phyloP scores from a whole-genome alignment of 805 yeast genomes.

The Sungouiella thailandica region DNA sequence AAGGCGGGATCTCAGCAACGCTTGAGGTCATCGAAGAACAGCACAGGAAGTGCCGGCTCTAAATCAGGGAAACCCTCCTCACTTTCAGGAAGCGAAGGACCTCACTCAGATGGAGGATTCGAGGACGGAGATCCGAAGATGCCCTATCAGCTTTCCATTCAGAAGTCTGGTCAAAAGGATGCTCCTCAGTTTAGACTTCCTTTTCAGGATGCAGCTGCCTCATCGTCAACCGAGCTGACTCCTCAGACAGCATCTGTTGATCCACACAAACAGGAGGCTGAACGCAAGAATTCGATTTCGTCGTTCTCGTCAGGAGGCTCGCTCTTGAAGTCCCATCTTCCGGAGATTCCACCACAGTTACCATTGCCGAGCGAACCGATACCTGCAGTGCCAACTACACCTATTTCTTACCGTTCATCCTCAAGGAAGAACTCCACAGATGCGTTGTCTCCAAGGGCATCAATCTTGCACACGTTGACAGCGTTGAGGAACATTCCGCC shows the following conservation, averaged over 20 bases:
- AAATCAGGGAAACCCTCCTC: not conserved
- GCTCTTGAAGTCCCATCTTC: constrained; percentile 10
- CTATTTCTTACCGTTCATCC: constrained; percentile 27
- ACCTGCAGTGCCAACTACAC: constrained; percentile 37
- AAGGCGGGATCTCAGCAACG: constrained; percentile 2
- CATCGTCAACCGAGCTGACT: not conserved
- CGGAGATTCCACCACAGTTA: constrained; percentile 50
- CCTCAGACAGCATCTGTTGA: constrained; percentile 15
- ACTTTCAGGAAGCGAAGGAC: constrained; percentile 5
- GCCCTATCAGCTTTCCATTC: constrained; percentile 14
- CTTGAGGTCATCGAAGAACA: constrained; percentile 9
- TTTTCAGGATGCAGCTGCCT: constrained; percentile 45
- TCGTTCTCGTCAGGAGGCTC: constrained; percentile 9
- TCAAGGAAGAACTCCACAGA: constrained; percentile 36
- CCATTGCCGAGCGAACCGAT: constrained; percentile 55
- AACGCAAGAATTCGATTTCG: constrained; percentile 8
- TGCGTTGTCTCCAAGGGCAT: constrained; percentile 35
- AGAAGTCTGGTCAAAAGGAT: constrained; percentile 28
- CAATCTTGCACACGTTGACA: constrained; percentile 37
- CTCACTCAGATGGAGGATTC: constrained; percentile 2
- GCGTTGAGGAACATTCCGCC: constrained; percentile 35
- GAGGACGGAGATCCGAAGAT: constrained; percentile 3
- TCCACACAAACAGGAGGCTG: constrained; percentile 17
- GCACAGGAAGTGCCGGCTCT: constrained; percentile 2
- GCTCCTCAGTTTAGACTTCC: constrained; percentile 64